Percentiles rank a stretch among this genome's conserved stretches.
These are phyloP conservation scores for Trypanosomatidae sp. DNA, from an alignment of 208 protist genomes.

Conservation along the genomic window DNA sequence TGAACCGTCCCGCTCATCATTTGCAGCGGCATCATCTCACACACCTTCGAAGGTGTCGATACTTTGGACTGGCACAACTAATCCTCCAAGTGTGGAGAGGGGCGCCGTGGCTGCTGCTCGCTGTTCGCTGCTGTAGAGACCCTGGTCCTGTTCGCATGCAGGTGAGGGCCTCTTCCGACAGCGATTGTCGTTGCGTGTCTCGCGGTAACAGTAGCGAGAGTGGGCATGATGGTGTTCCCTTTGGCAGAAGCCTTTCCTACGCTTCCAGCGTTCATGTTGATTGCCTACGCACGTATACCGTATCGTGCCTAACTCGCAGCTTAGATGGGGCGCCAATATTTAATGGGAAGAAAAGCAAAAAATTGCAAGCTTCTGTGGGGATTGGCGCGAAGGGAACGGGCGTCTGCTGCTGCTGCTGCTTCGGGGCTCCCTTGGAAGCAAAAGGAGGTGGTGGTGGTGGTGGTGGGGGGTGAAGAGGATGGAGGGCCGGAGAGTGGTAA, in stretches of 20 bases:
- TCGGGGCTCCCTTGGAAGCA: too few relatives aligned
- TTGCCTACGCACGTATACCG: conserved; percentile 7
- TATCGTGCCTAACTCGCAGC: not conserved
- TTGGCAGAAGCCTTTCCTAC: conserved; percentile 13
- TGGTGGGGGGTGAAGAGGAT: too few relatives aligned
- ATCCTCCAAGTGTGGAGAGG: not conserved
- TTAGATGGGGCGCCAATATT: not conserved
- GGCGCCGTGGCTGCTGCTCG: conserved; percentile 7
- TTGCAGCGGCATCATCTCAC: conserved; percentile 31
- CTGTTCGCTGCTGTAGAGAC: not conserved
- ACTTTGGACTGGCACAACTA: conserved; percentile 21
- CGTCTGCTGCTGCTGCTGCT: too few relatives aligned
- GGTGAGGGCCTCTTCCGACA: not conserved
- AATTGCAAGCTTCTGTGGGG: not conserved
- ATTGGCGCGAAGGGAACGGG: too few relatives aligned
- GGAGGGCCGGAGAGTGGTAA: too few relatives aligned
- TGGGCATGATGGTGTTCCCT: conserved; percentile 10
- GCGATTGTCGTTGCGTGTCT: not conserved
- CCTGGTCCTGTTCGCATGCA: not conserved
- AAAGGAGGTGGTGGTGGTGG: too few relatives aligned
- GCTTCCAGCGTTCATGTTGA: conserved; percentile 22
- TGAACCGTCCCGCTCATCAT: conserved; percentile 46
- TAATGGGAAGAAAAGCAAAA: not conserved
- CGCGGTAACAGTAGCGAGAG: not conserved
- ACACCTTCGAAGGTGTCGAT: conserved; percentile 14